Evolutionary conservation across 2,329 filamentous ascomycete genomes (phyloP), one percentile per base, ranked within the genome.

Genomic region (Paramyrothecium sp.): DNA sequence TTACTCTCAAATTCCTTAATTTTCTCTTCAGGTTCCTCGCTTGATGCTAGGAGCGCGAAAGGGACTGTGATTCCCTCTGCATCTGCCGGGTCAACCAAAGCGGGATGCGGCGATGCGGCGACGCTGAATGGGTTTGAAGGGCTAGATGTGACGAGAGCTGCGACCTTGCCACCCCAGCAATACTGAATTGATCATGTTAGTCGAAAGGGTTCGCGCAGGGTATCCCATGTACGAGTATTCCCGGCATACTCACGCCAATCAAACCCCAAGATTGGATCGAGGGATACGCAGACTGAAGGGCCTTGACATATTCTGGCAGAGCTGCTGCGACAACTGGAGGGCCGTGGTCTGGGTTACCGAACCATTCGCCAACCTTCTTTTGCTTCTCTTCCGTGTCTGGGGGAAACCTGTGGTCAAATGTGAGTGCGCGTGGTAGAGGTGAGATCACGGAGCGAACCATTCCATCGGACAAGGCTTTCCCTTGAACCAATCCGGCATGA

Each of bases 101-200:
- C 85, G 0, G 85, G 85, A 69, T 88, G 85, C 60, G 71, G 72
- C 58, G 79, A 71, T 47, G 81, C 82, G 3, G 71, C 83, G 33
- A 77, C 76, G 59, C 76, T 77, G 69, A 90, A 90, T 38, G 77
- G 78, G 67, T 81, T 87, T 44, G 74, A 74, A 41, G 75, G 69
- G 12, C 76, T 74, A 22, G 83, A 82, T 26, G 78, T 74, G 46
- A 73, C 70, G 44, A 87, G 76, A 13, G 80, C 76, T 19, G 81
- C 79, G 10, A 89, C 82, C 75, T 91, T 91, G 63, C 86, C 88
- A 61, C 88, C 88, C 87, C 87, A 91, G 77, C 89, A 91, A 71
- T 81, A 83, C 72, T 83, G 57, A n/a, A n/a, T 19, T 17, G 19
- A 16, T 21, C 34, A 58, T 54, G 38, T 51, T 16, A 20, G 17